Base-by-base conservation (phyloP, 139 green algal species). In the Chara braunii region DNA sequence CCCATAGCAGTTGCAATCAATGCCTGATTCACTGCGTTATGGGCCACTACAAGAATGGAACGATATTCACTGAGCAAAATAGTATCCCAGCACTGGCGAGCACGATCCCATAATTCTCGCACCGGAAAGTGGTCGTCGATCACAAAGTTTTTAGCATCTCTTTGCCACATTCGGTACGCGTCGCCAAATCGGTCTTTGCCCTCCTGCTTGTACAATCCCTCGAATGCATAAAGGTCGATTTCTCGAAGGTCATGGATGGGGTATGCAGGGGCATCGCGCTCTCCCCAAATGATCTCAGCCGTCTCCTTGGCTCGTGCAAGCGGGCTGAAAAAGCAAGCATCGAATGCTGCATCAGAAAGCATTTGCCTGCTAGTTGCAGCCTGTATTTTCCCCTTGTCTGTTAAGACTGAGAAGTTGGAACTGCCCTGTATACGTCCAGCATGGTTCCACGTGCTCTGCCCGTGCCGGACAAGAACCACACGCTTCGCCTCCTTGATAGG, bases 11-110 rank as follows among this genome's bases (percentile, higher is more conserved):
- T 78, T 22, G 58, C 72, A 7, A 81, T 51, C 3, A 81, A 30
- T 22, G 80, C 81, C 65, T 95, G 89, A 75, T 97, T 97, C 32
- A 94, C 86, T 14, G 90, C 89, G 62, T 97, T 97, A 78, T 97
- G 91, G 0, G 91, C 91, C 1, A 97, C 91, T 18, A 97, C 81
- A 50, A 97, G 85, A 8, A 70, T 43, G 70, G 60, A 78, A 30
- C 34, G 18, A 12, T 12, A 33, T 33, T 57, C 62, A 43, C 51
- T 23, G 22, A 40, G 12, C 30, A 96, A 77, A 2, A 95, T 78
- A 11, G 72, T 37, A 40, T 85, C 79, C 91, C 91, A 96, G 1
- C 86, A 94, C n/a, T 90, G 55, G 0, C 80, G 89, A 6, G 81
- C 91, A 28, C 91, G 78, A 18, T 11, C 51, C 70, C 70, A 78